Evolutionary conservation across 1,284 basidiomycete genomes (phyloP).

Genomic region (Tremellales sp.): DNA sequence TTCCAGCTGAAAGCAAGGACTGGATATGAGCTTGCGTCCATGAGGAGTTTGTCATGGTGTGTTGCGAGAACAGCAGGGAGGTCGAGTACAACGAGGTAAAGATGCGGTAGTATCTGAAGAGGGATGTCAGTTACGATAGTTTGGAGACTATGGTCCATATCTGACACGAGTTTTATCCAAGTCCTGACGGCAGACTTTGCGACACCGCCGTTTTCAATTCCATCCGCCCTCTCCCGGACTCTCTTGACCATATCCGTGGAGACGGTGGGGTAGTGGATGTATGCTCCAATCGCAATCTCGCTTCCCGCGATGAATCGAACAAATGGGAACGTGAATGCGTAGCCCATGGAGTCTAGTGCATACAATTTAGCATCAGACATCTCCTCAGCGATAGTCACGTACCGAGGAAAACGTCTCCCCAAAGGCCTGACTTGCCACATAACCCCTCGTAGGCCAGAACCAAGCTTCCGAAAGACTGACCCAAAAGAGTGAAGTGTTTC

Average conservation of each 20-base stretch:
- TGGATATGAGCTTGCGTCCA: slow-evolving; percentile 90
- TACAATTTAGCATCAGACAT: slow-evolving; percentile 1
- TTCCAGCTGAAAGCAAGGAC: slow-evolving; percentile 55
- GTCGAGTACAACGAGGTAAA: slow-evolving; percentile 79
- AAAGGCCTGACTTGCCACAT: slow-evolving; percentile 43
- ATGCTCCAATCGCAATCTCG: slow-evolving; percentile 73
- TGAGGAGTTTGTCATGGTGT: slow-evolving; percentile 85
- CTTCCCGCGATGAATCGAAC: slow-evolving; percentile 58
- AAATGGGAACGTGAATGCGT: slow-evolving; percentile 85
- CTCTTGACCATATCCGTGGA: slow-evolving; percentile 89
- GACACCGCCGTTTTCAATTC: slow-evolving; percentile 68
- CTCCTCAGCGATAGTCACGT: slow-evolving; percentile 13
- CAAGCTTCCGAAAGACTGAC: slow-evolving; percentile 85
- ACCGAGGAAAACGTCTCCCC: slow-evolving; percentile 83
- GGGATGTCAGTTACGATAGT: slow-evolving; percentile 6
- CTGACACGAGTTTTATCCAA: slow-evolving; percentile 68
- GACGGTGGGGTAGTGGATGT: slow-evolving; percentile 96
- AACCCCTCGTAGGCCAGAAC: slow-evolving; percentile 68
- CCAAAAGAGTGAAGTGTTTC: slow-evolving; percentile 83
- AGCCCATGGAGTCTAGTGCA: slow-evolving; percentile 88
- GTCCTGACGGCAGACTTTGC: slow-evolving; percentile 62
- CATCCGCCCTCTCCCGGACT: slow-evolving; percentile 59
- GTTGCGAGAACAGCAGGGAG: slow-evolving; percentile 66
- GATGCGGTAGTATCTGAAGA: slow-evolving; percentile 74
- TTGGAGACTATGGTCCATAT: slow-evolving; percentile 11